A percentile compares a stretch with the other conserved stretches of the same genome.
Evolutionary conservation across 345 rosid genomes (phyloP).

Genomic region (Mercurialis annua): DNA sequence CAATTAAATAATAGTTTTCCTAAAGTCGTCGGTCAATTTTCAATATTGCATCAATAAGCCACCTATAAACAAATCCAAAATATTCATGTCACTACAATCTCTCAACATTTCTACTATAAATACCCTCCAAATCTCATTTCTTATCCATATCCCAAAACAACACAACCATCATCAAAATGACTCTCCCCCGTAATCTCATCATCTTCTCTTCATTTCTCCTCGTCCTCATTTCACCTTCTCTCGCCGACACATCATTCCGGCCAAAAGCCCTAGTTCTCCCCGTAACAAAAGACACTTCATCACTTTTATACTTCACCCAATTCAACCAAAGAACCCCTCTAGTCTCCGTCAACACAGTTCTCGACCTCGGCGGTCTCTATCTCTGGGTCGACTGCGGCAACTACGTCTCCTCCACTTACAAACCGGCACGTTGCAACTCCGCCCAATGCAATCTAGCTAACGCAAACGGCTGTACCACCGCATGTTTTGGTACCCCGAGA

Average conservation of each 20-base stretch:
- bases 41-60: neutral
- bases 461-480: conserved; percentile 2
- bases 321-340: conserved; percentile 25
- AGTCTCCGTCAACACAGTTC: conserved; percentile 10
- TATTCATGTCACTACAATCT: no score
- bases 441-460: conserved; percentile 23
- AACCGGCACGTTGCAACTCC: conserved; percentile 16
- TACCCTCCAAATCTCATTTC: neutral
- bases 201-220: neutral
- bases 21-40: conserved; percentile 4
- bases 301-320: conserved; percentile 12
- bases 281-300: conserved; percentile 13
- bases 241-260: conserved; percentile 1
- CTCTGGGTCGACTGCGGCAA: conserved; percentile 20
- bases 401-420: conserved; percentile 15
- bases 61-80: neutral
- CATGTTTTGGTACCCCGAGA: neutral
- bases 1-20: neutral
- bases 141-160: neutral
- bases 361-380: conserved; percentile 23
- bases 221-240: neutral
- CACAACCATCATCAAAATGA: conserved; percentile 10
- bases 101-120: neutral
- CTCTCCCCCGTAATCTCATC: neutral
- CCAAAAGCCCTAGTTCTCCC: conserved; percentile 28